These are phyloP conservation scores for Orbilia brochopaga DNA, from an alignment of 2,329 filamentous ascomycete species.

Conservation along the genomic window DNA sequence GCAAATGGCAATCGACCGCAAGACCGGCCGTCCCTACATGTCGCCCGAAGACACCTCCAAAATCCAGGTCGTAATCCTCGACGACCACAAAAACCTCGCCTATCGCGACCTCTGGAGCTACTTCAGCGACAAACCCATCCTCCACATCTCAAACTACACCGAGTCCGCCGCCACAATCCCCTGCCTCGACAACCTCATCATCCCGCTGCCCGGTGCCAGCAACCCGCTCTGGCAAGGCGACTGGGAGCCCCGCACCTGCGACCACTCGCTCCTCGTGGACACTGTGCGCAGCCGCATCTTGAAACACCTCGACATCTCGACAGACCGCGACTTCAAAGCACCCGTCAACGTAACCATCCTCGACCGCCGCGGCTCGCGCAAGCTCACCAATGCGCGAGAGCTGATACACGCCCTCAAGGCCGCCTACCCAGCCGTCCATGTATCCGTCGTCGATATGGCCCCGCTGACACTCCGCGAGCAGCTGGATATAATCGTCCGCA, in stretches of 20 bases:
- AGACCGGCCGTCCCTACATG: conserved; percentile 52
- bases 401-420: conserved; percentile 55
- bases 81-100: conserved; percentile 57
- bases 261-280: conserved; percentile 55
- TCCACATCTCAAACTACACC: conserved; percentile 55
- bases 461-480: conserved; percentile 58
- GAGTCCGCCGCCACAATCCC: conserved; percentile 7
- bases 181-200: conserved; percentile 56
- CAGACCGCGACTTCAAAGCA: conserved; percentile 3
- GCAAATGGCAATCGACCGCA: conserved; percentile 53
- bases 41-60: conserved; percentile 49
- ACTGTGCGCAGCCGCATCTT: conserved; percentile 54
- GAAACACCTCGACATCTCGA: conserved; percentile 35
- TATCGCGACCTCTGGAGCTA: conserved; percentile 59
- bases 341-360: conserved; percentile 57
- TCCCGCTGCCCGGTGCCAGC: conserved; percentile 59
- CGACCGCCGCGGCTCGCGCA: conserved; percentile 56
- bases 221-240: conserved; percentile 61
- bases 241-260: conserved; percentile 57
- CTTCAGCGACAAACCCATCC: conserved; percentile 56
- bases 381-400: conserved; percentile 55
- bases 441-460: conserved; percentile 59
- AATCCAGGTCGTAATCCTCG: conserved; percentile 58
- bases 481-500: conserved; percentile 56
- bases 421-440: conserved; percentile 54